Evolutionary conservation across 495 filamentous ascomycete genomes (phyloP).

Genomic region (Penicillium cinerascens): DNA sequence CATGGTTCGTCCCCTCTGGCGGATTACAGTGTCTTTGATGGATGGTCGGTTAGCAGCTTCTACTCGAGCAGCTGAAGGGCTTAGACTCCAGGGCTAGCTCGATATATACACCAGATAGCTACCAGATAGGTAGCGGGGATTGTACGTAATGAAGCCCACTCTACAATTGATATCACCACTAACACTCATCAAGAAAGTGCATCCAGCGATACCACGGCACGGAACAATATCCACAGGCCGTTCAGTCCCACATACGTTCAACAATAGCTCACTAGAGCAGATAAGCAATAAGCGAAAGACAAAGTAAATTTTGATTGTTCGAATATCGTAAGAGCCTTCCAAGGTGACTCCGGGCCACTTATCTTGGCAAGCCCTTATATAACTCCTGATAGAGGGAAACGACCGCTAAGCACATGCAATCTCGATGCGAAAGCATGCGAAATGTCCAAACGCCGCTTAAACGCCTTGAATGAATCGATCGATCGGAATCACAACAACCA

Average conservation of each 20-base stretch:
- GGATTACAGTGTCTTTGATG: conserved; percentile 22
- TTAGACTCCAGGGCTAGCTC: too few relatives aligned
- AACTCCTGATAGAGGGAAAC: not conserved
- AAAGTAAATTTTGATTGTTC: not conserved
- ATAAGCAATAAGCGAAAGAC: not conserved
- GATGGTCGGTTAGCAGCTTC: conserved; percentile 19
- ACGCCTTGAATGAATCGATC: not conserved
- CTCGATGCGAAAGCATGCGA: not conserved
- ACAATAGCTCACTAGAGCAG: not conserved
- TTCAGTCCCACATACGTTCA: not conserved
- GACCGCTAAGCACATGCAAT: not conserved
- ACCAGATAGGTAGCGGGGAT: not conserved
- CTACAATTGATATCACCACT: not conserved
- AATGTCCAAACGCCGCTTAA: not conserved
- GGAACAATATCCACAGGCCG: not conserved
- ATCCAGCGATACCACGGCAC: not conserved
- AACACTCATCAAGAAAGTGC: not conserved
- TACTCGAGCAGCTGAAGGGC: conserved; percentile 15
- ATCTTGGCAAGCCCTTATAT: not conserved
- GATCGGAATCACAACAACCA: conserved; percentile 1
- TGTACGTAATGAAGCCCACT: not conserved
- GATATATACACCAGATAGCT: not conserved
- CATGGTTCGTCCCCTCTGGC: conserved; percentile 16
- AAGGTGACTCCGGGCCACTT: not conserved
- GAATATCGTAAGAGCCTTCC: not conserved